These are phyloP conservation scores for Xylaria cubensis DNA, from an alignment of 495 filamentous ascomycete genomes.

Conservation along the genomic window DNA sequence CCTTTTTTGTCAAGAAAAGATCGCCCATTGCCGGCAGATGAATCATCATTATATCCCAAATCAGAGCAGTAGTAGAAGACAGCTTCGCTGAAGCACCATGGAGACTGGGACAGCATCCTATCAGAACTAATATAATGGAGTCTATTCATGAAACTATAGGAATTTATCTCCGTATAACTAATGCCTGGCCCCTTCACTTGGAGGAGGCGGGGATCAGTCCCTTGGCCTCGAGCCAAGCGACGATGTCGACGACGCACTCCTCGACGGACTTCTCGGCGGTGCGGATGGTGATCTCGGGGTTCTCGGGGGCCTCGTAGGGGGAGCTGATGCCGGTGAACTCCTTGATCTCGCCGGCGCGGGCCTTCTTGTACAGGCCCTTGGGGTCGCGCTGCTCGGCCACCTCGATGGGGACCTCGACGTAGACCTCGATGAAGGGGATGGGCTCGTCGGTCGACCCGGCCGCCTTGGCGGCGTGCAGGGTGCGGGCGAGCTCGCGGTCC, in stretches of 20 bases:
- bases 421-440: conserved; percentile 92
- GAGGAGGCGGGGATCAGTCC: conserved; percentile 45
- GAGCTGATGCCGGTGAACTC: conserved; percentile 95
- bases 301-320: conserved; percentile 89
- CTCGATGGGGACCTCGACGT: conserved; percentile 84
- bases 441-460: conserved; percentile 55
- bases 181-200: conserved; percentile 22
- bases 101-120: neutral
- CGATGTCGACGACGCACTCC: conserved; percentile 84
- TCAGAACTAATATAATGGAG: conserved; percentile 9
- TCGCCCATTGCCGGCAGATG: conserved; percentile 1
- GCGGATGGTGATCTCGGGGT: conserved; percentile 83
- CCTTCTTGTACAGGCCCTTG: conserved; percentile 98
- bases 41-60: conserved; percentile 16
- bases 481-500: conserved; percentile 82
- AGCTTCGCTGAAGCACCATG: neutral
- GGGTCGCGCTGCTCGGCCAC: conserved; percentile 95
- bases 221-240: conserved; percentile 72
- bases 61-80: conserved; percentile 1
- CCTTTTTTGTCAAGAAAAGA: conserved; percentile 56
- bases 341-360: conserved; percentile 88
- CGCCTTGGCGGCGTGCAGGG: conserved; percentile 68
- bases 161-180: neutral
- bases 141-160: conserved; percentile 19
- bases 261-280: conserved; percentile 79